Evolutionary conservation across 495 filamentous ascomycete genomes (phyloP), one percentile per base, ranked within the genome.

Genomic region (Xylaria nigripes): DNA sequence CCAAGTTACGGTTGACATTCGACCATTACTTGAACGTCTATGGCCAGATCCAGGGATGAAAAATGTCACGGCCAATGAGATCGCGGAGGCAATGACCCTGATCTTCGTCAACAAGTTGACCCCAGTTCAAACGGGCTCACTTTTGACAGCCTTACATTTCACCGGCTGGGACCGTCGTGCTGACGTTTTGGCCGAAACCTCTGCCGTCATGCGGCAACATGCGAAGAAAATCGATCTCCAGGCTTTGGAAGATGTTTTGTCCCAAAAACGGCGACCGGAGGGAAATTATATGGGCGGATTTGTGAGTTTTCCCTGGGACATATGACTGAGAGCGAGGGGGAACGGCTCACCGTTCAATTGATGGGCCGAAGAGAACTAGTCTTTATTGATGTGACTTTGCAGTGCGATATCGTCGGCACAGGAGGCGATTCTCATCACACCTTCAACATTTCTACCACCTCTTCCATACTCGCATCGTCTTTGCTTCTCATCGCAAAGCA

Each of bases 341-440:
- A 24, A 41, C 0, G 27, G n/a, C 34, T 40, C 21, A 57, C 56
- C 50, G 51, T 30, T 10, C 23, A 41, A 50, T 24, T 13, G 16
- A 40, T 2, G 3, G 18, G 7, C 1, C 10, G 1, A 36, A 38
- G 16, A 49, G 16, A 27, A 12, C 19, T 18, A 12, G n/a, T 40
- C 16, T 40, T 42, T n/a, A 30, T 18, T 50, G 45, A 47, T 46
- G n/a, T 54, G n/a, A 48, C 25, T 41, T 15, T 40, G 46, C 56
- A 91, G 85, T 92, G 90, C 70, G 94, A 99, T 68, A 96, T 99
- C 62, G 94, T 97, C 43, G 94, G 94, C 62, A 99, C 94, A 13
- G 94, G 94, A 47, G 94, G 94, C 64, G 93, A 97, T 72, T 85
- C 86, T 29, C 90, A 96, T 75, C 86, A 90, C 67, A 99, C 94